Base-by-base conservation (phyloP, 495 filamentous ascomycete species). In the Aspergillus biplanus region DNA sequence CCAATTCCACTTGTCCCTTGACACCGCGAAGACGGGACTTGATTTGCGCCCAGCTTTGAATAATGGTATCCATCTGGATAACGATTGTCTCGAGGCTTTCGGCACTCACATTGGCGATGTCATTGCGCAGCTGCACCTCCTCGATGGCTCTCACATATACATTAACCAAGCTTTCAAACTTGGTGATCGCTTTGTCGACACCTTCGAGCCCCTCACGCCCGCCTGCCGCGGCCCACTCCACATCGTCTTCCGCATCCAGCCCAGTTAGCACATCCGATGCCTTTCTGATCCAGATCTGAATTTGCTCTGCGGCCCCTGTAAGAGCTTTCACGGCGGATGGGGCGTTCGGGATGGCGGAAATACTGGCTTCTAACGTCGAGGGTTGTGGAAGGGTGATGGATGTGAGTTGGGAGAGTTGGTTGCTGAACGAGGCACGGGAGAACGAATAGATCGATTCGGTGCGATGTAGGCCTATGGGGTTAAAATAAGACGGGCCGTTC, bases 141-240 rank as follows among this genome's bases (percentile, higher is more conserved):
- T 97, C 95, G 67, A 97, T 97, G 5, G 93, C 92, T 62, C 82
- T 83, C 44, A 97, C 89, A 67, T 98, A 99, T 58, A 96, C 90
- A 64, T 89, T 87, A 68, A 97, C 91, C 55, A 99, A 78, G 35
- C 85, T 85, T 68, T 96, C 93, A 71, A 97, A 98, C 46, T 89
- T 83, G 11, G 81, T 82, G 58, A 99, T 92, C 18, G 92, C 93
- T 65, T 84, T 87, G 68, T 98, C 94, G 2, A 97, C 91, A 52
- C 93, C 92, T 35, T 89, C 92, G 48, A 97, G 80, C 8, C 92
- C 93, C 69, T 97, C 93, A 64, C 92, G 85, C 4, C 93, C 93
- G 53, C 90, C 95, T 13, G 92, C 93, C 13, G 94, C 94, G 13
- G 95, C 93, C 95, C 95, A 99, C 69, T 97, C 93, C 21, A 97